Evolutionary conservation across 208 protist genomes (phyloP).

Genomic region (Naegleria fowleri): DNA sequence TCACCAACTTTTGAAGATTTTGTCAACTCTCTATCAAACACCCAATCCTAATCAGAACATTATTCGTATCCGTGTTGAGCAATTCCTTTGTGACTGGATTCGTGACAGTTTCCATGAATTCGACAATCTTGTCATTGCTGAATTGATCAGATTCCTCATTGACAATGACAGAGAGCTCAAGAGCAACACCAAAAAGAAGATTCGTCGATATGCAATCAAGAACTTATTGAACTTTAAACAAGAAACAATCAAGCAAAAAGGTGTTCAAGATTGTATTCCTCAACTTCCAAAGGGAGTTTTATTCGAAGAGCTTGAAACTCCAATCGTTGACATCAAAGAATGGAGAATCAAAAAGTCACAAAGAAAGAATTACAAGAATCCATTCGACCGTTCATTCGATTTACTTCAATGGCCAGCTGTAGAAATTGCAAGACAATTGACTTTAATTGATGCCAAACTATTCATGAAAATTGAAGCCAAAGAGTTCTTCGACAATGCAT

Average conservation of each 20-base stretch:
- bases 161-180: neutral
- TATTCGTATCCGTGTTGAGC: neutral
- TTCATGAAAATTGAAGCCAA: slow-evolving; percentile 33
- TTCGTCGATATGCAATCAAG: neutral
- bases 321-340: neutral
- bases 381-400: neutral
- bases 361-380: neutral
- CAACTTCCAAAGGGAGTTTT: neutral
- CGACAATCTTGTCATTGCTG: neutral
- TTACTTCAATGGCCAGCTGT: neutral
- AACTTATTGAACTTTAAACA: slow-evolving; percentile 12
- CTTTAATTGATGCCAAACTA: slow-evolving; percentile 33
- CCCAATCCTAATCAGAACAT: neutral
- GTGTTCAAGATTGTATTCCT: neutral
- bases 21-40: neutral
- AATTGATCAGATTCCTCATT: neutral
- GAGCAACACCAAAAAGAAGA: slow-evolving; percentile 1
- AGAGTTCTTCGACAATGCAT: slow-evolving; percentile 35
- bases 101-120: slow-evolving; percentile 7
- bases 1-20: neutral
- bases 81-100: slow-evolving; percentile 16
- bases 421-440: slow-evolving; percentile 31
- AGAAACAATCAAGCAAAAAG: neutral
- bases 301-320: neutral
- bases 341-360: neutral